Base-by-base conservation (phyloP, 768 basidiomycete species). In the Harrya chromipes region DNA sequence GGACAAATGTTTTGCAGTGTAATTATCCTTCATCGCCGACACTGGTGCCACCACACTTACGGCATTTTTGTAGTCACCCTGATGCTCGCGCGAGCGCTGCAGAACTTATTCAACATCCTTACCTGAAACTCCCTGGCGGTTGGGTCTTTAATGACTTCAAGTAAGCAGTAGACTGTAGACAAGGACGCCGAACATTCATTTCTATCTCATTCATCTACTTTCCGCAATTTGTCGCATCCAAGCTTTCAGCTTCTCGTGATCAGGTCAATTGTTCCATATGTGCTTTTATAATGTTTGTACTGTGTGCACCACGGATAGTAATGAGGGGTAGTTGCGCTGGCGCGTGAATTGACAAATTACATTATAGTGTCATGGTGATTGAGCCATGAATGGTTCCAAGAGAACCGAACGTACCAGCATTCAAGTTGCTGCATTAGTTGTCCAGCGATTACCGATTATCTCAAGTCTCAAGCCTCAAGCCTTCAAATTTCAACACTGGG, bases 1-100 rank as follows among this genome's bases (percentile, higher is more conserved):
- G 58, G 74, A 75, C 44, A 84, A 83, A 62, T 97, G 97, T 69
- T 93, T 98, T 63, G 87, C 90, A 4, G 84, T 91, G 91, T 91
- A 64, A 58, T 87, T 69, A 40, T 21, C 29, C 26, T 26, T 33
- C 38, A n/a, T 34, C 21, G 10, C 24, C 17, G 14, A 29, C 19
- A 29, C 9, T 20, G 6, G 6, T 3, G 43, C 35, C 23, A 49
- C 26, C 19, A 17, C 44, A 37, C 46, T 59, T 4, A 62, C 16
- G 10, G 8, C 16, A 0, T 24, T 29, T 39, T 47, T 50, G 19
- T 51, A 91, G 89, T 54, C 84, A 94, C 62, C 93, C 93, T 9
- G 83, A 87, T 46, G 82, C 90, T 56, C 85, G 94, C 31, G 88
- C 93, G 3, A 81, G 73, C 23, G 87, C 93, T 29, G 73, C 81